Percentiles rank a stretch among this genome's conserved stretches.
Conservation (phyloP, 495 filamentous ascomycete species). For the Penicillium paxilli region DNA sequence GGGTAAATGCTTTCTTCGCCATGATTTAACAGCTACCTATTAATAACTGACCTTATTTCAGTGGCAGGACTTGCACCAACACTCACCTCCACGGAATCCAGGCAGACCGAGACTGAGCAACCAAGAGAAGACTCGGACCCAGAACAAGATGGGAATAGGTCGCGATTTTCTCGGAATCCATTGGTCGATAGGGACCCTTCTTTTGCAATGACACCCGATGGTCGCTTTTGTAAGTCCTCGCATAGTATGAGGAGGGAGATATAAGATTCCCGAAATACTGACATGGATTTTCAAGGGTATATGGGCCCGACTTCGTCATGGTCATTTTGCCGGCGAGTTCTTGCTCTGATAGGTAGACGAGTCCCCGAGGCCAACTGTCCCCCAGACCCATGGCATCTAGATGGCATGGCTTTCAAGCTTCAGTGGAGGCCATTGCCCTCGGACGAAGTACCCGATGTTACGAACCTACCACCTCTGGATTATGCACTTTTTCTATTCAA, state of each 20-base stretch:
- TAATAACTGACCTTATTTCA: neutral
- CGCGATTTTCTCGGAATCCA: constrained; percentile 30
- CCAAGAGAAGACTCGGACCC: constrained; percentile 1
- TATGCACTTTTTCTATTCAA: constrained; percentile 40
- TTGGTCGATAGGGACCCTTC: constrained; percentile 30
- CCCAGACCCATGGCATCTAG: constrained; percentile 33
- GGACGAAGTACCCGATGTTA: constrained; percentile 31
- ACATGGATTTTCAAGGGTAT: constrained; percentile 19
- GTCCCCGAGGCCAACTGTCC: constrained; percentile 26
- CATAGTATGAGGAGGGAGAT: neutral
- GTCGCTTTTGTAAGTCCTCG: constrained; percentile 25
- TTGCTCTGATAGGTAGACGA: constrained; percentile 27
- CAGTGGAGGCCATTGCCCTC: constrained; percentile 33
- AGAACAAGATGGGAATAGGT: constrained; percentile 19
- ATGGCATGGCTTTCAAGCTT: constrained; percentile 38
- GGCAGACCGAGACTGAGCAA: neutral
- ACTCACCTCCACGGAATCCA: constrained; percentile 1
- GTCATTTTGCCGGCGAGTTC: constrained; percentile 35
- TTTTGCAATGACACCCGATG: constrained; percentile 31
- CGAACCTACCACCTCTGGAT: constrained; percentile 33
- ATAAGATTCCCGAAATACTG: neutral
- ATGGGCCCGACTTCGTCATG: constrained; percentile 37
- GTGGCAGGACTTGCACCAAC: constrained; percentile 1
- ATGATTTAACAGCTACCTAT: neutral
- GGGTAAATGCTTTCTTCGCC: constrained; percentile 2